These are phyloP conservation scores for Arthrobotrys pseudoclavata DNA, from an alignment of 2,329 filamentous ascomycete species.

Conservation along the genomic window DNA sequence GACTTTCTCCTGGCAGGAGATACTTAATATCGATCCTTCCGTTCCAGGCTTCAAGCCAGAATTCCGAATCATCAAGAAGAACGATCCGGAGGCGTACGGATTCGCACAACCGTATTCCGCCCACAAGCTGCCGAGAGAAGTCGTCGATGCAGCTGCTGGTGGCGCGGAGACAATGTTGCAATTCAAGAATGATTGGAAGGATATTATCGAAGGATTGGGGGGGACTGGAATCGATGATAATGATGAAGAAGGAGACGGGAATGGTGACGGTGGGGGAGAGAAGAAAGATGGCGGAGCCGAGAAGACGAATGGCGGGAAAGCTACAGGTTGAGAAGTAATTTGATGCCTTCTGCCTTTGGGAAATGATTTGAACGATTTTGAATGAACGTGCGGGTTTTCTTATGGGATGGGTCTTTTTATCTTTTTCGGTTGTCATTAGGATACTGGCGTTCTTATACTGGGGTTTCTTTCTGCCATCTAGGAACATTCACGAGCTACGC, in stretches of 20 bases:
- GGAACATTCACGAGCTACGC: background rate
- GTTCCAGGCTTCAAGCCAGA: slow-evolving; percentile 77
- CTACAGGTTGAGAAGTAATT: background rate
- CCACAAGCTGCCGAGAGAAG: slow-evolving; percentile 91
- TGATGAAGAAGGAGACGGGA: slow-evolving; percentile 35
- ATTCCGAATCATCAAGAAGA: slow-evolving; percentile 82
- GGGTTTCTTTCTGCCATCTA: background rate
- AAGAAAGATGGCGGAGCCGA: background rate
- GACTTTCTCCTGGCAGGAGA: slow-evolving; percentile 89
- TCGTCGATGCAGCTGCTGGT: slow-evolving; percentile 72
- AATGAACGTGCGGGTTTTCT: background rate
- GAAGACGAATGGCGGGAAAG: too few relatives aligned
- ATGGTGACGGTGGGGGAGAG: background rate
- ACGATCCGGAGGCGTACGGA: slow-evolving; percentile 89
- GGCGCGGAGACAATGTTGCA: slow-evolving; percentile 84
- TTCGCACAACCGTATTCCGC: slow-evolving; percentile 92
- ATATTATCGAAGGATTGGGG: slow-evolving; percentile 69
- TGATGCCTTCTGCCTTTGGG: background rate
- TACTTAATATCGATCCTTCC: slow-evolving; percentile 74
- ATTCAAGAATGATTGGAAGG: slow-evolving; percentile 81
- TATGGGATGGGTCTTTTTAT: background rate
- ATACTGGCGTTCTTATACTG: slow-evolving; percentile 1
- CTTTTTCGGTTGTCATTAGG: slow-evolving; percentile 1
- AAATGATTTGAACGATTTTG: background rate
- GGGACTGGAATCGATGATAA: slow-evolving; percentile 72